Conservation (phyloP, 306 rosid species). For the Inga laurina region DNA sequence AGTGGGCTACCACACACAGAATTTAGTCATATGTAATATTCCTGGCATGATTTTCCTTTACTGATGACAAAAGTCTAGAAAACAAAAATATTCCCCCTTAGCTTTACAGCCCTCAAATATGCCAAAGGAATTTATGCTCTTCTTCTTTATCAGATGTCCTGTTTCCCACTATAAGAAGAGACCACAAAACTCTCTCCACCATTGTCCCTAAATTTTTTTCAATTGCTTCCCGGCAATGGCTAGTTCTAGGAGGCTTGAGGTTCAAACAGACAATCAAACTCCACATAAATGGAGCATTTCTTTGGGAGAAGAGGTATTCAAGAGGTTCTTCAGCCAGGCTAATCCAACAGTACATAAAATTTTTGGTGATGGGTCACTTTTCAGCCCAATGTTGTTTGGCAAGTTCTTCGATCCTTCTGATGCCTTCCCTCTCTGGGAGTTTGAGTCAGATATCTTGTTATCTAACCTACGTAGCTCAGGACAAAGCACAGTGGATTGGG, state of each 20-base stretch:
- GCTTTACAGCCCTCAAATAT: slow-evolving; percentile 76
- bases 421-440: slow-evolving; percentile 96
- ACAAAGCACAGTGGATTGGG: slow-evolving; percentile 74
- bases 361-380: slow-evolving; percentile 83
- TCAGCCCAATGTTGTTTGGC: slow-evolving; percentile 91
- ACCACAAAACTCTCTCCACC: slow-evolving; percentile 46
- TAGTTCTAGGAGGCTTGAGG: slow-evolving; percentile 63
- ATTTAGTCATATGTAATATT: slow-evolving; percentile 38
- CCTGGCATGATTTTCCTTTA: slow-evolving; percentile 44
- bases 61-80: slow-evolving; percentile 37
- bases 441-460: slow-evolving; percentile 77
- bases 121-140: slow-evolving; percentile 72
- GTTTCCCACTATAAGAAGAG: slow-evolving; percentile 54
- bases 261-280: slow-evolving; percentile 63
- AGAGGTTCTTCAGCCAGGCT: slow-evolving; percentile 54
- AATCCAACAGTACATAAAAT: slow-evolving; percentile 57
- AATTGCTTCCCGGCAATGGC: slow-evolving; percentile 34
- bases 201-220: slow-evolving; percentile 32
- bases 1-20: slow-evolving; percentile 37
- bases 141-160: slow-evolving; percentile 41
- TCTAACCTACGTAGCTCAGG: slow-evolving; percentile 59
- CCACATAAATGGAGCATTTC: slow-evolving; percentile 81
- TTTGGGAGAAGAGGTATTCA: slow-evolving; percentile 78
- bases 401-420: slow-evolving; percentile 96
- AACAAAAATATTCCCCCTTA: slow-evolving; percentile 57